These are phyloP conservation scores for Tillandsia fasciculata DNA, from an alignment of 176 grass and related monocot species.

Conservation along the genomic window DNA sequence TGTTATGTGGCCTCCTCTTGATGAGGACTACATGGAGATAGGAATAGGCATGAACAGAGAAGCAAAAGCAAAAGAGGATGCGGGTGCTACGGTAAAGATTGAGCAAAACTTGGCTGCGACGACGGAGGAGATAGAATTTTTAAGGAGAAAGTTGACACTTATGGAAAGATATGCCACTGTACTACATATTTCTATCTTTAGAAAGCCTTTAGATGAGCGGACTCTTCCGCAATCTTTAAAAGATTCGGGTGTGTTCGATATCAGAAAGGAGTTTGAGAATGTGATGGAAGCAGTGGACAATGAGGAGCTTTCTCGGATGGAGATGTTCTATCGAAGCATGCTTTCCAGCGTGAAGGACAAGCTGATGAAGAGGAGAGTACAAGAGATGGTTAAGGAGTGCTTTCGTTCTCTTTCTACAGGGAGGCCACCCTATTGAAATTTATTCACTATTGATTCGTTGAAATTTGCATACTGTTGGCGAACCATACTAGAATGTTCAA, in stretches of 20 bases:
- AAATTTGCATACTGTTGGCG: constrained; percentile 9
- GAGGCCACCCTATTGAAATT: constrained; percentile 23
- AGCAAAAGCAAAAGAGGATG: constrained; percentile 24
- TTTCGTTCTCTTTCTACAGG: constrained; percentile 52
- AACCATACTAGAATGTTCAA: no score
- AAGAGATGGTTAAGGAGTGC: constrained; percentile 67
- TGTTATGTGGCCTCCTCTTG: constrained; percentile 76
- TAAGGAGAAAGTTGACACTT: constrained; percentile 55
- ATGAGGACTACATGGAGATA: constrained; percentile 37
- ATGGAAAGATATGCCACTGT: constrained; percentile 87
- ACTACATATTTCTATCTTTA: constrained; percentile 89
- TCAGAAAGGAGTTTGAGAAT: constrained; percentile 83
- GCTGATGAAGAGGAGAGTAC: constrained; percentile 64
- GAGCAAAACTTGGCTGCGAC: constrained; percentile 50
- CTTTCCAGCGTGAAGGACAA: constrained; percentile 84
- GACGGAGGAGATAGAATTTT: constrained; percentile 46
- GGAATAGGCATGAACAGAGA: constrained; percentile 14
- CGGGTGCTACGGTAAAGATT: constrained; percentile 24
- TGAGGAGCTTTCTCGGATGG: constrained; percentile 65
- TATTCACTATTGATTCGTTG: not conserved
- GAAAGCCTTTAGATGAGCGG: constrained; percentile 64
- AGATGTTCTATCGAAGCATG: constrained; percentile 78
- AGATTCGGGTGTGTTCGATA: constrained; percentile 68
- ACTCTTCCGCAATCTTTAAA: constrained; percentile 51
- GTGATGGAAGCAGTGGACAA: constrained; percentile 53